These are phyloP conservation scores for Suillus plorans DNA, from an alignment of 768 basidiomycete genomes.

Conservation along the genomic window DNA sequence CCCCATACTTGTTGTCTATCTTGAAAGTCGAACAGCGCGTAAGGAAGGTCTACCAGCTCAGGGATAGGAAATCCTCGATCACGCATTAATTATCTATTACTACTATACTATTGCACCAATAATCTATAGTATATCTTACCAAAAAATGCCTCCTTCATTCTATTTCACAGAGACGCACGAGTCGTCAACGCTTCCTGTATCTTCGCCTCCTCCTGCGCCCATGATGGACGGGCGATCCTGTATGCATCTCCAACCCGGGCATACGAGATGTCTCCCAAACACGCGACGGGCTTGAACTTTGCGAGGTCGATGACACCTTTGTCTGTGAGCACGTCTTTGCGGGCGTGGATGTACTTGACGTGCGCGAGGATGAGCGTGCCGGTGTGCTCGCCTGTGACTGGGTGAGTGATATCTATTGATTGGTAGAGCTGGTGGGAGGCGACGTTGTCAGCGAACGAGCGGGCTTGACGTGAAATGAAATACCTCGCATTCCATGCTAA, in stretches of 20 bases:
- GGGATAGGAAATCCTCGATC: background rate
- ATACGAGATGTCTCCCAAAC: slow-evolving; percentile 43
- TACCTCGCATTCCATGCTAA: slow-evolving; percentile 46
- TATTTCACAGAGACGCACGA: background rate
- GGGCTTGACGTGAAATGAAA: background rate
- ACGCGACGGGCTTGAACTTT: slow-evolving; percentile 35
- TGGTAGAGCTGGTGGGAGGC: slow-evolving; percentile 29
- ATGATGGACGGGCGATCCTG: no score
- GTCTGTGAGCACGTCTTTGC: no score
- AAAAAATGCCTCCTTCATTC: background rate
- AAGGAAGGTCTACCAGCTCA: no score
- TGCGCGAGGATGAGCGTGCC: no score
- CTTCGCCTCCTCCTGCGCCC: slow-evolving; percentile 16
- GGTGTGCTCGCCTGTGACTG: no score
- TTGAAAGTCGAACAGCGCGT: no score
- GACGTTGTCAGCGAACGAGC: background rate
- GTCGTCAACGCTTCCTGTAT: slow-evolving; percentile 11
- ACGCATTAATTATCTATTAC: background rate
- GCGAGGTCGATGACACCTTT: no score
- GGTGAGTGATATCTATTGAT: no score
- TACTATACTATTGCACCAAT: background rate
- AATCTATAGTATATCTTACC: background rate
- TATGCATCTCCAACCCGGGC: no score
- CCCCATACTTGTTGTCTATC: background rate
- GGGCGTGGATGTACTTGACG: no score